A percentile compares a stretch with the other conserved stretches of the same genome.
phyloP scores from a whole-genome alignment of 306 rosid genomes.

The Benincasa hispida region DNA sequence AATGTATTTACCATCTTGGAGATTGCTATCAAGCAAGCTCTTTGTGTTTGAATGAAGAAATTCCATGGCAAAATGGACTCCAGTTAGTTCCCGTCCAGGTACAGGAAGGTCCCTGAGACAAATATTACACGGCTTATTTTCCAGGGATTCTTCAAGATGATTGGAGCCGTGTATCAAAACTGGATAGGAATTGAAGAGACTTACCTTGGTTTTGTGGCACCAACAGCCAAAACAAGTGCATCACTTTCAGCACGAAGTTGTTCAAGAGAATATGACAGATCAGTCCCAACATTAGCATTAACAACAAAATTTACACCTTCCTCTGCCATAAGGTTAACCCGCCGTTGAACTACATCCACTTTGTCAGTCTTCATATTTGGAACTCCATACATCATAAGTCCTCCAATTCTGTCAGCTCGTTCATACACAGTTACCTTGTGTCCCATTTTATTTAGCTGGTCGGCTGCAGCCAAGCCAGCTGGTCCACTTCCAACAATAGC shows the following conservation, averaged over 20 bases:
- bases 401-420: constrained; percentile 58
- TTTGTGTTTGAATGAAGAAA: constrained; percentile 93
- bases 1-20: constrained; percentile 65
- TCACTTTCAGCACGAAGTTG: constrained; percentile 64
- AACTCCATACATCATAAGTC: constrained; percentile 99
- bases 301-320: constrained; percentile 81
- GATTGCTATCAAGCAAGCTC: constrained; percentile 94
- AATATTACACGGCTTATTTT: not conserved
- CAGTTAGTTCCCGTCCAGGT: constrained; percentile 80
- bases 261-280: constrained; percentile 58
- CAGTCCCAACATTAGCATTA: constrained; percentile 70
- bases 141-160: not conserved
- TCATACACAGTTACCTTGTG: constrained; percentile 59
- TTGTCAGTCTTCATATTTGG: constrained; percentile 94
- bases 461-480: constrained; percentile 95
- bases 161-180: not conserved
- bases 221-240: constrained; percentile 78
- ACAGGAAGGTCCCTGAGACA: constrained; percentile 87
- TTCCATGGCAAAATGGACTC: constrained; percentile 96
- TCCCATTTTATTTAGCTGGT: constrained; percentile 86
- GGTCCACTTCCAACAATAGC: constrained; percentile 97
- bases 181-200: not conserved
- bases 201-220: constrained; percentile 97
- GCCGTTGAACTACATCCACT: constrained; percentile 65
- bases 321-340: constrained; percentile 82